Percentiles rank a stretch among this genome's conserved stretches.
These are phyloP conservation scores for Tetrastigma voinierianum DNA, from an alignment of 164 flowering plant species.

Conservation along the genomic window DNA sequence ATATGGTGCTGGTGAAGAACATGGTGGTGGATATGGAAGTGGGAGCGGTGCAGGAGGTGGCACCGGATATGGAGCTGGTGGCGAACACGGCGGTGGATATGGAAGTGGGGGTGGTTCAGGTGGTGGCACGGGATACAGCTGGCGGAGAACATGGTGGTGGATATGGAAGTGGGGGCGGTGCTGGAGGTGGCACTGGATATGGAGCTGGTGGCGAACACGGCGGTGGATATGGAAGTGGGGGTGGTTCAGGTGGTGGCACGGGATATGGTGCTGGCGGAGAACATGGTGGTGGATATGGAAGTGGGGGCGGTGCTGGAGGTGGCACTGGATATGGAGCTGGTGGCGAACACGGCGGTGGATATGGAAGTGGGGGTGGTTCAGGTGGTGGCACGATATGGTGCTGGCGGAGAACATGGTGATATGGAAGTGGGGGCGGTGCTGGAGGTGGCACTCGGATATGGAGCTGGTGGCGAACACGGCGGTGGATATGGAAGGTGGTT, in stretches of 20 bases:
- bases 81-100: slow-evolving; percentile 7
- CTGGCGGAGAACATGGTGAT: slow-evolving; percentile 22
- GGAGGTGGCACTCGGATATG: slow-evolving; percentile 25
- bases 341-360: slow-evolving; percentile 27
- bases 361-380: slow-evolving; percentile 29
- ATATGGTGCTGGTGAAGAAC: background rate
- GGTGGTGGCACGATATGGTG: slow-evolving; percentile 22
- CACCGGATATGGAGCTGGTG: slow-evolving; percentile 3
- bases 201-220: slow-evolving; percentile 25
- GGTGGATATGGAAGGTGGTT: slow-evolving; percentile 13
- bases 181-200: slow-evolving; percentile 19
- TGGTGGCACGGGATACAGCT: slow-evolving; percentile 1
- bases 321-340: slow-evolving; percentile 29
- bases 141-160: slow-evolving; percentile 17
- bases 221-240: slow-evolving; percentile 29
- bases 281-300: slow-evolving; percentile 25
- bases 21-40: slow-evolving; percentile 11
- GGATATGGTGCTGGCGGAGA: slow-evolving; percentile 22
- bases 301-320: slow-evolving; percentile 25
- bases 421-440: slow-evolving; percentile 25
- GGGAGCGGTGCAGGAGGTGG: slow-evolving; percentile 7
- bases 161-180: slow-evolving; percentile 23
- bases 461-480: slow-evolving; percentile 8
- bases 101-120: slow-evolving; percentile 4
- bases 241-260: slow-evolving; percentile 25